Conservation (phyloP, 371 early-diverging fungal species). For the Paramicrosporidium saccamoebae region DNA sequence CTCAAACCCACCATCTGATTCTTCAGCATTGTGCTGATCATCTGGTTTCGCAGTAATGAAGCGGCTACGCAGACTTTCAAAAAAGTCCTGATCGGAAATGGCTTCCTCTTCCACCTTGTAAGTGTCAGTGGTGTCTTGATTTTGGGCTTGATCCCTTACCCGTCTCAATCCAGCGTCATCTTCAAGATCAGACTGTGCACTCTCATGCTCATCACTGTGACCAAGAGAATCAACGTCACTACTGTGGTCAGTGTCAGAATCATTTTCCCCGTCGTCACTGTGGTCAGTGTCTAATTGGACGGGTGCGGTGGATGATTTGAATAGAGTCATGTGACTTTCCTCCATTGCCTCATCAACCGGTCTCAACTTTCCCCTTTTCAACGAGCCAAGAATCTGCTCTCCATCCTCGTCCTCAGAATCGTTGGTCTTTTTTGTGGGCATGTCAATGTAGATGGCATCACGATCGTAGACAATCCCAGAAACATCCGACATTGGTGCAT, state of each 20-base stretch:
- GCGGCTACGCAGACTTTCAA: slow-evolving; percentile 28
- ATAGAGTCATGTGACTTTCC: slow-evolving; percentile 38
- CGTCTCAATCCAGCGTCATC: slow-evolving; percentile 5
- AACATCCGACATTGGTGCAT: slow-evolving; percentile 93
- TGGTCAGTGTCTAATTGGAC: slow-evolving; percentile 11
- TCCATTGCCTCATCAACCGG: slow-evolving; percentile 29
- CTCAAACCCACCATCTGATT: slow-evolving; percentile 53
- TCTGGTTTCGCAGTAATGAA: slow-evolving; percentile 44
- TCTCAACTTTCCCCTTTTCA: slow-evolving; percentile 1
- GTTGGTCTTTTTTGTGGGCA: slow-evolving; percentile 12
- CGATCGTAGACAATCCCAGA: slow-evolving; percentile 91
- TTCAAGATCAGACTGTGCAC: slow-evolving; percentile 8
- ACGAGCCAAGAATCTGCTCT: not conserved
- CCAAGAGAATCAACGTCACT: slow-evolving; percentile 2
- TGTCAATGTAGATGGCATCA: slow-evolving; percentile 87
- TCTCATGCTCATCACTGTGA: slow-evolving; percentile 3
- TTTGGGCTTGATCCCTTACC: slow-evolving; percentile 4
- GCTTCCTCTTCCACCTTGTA: slow-evolving; percentile 8
- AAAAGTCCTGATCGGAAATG: slow-evolving; percentile 15
- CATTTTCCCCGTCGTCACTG: slow-evolving; percentile 5
- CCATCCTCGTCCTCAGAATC: slow-evolving; percentile 7
- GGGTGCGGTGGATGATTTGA: slow-evolving; percentile 32
- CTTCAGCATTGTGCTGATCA: slow-evolving; percentile 13
- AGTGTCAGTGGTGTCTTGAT: slow-evolving; percentile 5
- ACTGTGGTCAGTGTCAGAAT: slow-evolving; percentile 3